phyloP scores from a whole-genome alignment of 768 basidiomycete genomes.

The Pholiota conissans region DNA sequence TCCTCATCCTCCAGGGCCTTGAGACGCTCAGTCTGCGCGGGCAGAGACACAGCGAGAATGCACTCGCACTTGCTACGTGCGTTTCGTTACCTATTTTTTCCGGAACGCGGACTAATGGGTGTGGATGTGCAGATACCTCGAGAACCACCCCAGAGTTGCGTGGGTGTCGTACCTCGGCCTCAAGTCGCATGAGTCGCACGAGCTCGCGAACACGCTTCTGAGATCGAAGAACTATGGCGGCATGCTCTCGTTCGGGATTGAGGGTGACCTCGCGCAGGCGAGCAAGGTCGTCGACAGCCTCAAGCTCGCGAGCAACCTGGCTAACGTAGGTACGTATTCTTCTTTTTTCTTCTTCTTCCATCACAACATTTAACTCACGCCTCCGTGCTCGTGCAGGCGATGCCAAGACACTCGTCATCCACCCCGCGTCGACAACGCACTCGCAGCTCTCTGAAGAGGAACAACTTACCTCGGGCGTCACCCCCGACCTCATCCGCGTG shows the following conservation, averaged over 20 bases:
- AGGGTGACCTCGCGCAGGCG: slow-evolving; percentile 51
- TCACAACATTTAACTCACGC: not conserved
- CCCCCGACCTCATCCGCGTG: slow-evolving; percentile 72
- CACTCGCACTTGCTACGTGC: slow-evolving; percentile 62
- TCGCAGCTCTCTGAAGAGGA: slow-evolving; percentile 64
- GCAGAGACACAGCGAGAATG: slow-evolving; percentile 72
- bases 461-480: slow-evolving; percentile 65
- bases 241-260: slow-evolving; percentile 76
- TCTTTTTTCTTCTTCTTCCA: not conserved
- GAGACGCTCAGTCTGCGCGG: slow-evolving; percentile 75
- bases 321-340: slow-evolving; percentile 59
- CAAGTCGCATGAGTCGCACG: slow-evolving; percentile 57
- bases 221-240: slow-evolving; percentile 63
- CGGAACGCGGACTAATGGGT: not conserved
- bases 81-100: slow-evolving; percentile 4
- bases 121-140: slow-evolving; percentile 56
- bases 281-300: slow-evolving; percentile 69
- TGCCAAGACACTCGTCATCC: slow-evolving; percentile 80
- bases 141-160: slow-evolving; percentile 60
- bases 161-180: slow-evolving; percentile 86
- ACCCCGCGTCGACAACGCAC: slow-evolving; percentile 79
- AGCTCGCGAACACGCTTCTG: slow-evolving; percentile 55
- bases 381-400: slow-evolving; percentile 43
- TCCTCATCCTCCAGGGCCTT: slow-evolving; percentile 75
- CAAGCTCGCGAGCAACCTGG: slow-evolving; percentile 68